phyloP scores from a whole-genome alignment of 1,284 basidiomycete species.

The Papiliotrema flavescens region DNA sequence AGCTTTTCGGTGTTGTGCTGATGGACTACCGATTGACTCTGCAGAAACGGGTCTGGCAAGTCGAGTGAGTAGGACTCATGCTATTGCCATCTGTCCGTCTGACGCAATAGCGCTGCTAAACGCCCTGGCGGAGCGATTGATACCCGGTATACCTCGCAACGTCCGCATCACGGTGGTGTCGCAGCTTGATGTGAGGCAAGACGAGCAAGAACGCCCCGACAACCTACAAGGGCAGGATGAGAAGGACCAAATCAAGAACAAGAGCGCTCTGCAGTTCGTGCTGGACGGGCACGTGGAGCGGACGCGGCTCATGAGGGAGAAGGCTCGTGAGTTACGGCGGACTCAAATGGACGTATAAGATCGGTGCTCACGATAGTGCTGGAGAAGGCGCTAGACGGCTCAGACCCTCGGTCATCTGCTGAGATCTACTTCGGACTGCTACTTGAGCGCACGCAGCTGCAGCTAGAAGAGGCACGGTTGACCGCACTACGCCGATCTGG shows the following conservation, averaged over 20 bases:
- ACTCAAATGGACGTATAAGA: not conserved
- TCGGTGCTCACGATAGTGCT: constrained; percentile 10
- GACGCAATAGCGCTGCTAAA: constrained; percentile 45
- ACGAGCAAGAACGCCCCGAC: not conserved
- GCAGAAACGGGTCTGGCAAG: constrained; percentile 60
- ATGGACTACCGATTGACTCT: no score
- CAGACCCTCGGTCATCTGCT: constrained; percentile 20
- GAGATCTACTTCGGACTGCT: constrained; percentile 29
- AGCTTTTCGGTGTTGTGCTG: no score
- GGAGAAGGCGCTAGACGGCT: constrained; percentile 36
- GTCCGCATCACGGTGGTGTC: constrained; percentile 57
- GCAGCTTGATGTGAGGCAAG: constrained; percentile 54
- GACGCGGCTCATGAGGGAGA: constrained; percentile 29
- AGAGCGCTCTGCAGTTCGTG: constrained; percentile 43
- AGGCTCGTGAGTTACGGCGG: constrained; percentile 26
- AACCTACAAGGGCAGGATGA: no score
- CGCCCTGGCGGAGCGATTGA: constrained; percentile 52
- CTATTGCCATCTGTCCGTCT: not conserved
- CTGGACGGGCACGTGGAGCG: constrained; percentile 45
- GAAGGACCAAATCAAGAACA: no score
- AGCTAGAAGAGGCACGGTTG: constrained; percentile 55
- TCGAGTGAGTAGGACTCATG: constrained; percentile 34
- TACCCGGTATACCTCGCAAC: constrained; percentile 55
- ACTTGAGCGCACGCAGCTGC: constrained; percentile 39
- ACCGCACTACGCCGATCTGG: constrained; percentile 60